Conservation (phyloP, 306 rosid genomes). For the Hippophae gyantsensis region DNA sequence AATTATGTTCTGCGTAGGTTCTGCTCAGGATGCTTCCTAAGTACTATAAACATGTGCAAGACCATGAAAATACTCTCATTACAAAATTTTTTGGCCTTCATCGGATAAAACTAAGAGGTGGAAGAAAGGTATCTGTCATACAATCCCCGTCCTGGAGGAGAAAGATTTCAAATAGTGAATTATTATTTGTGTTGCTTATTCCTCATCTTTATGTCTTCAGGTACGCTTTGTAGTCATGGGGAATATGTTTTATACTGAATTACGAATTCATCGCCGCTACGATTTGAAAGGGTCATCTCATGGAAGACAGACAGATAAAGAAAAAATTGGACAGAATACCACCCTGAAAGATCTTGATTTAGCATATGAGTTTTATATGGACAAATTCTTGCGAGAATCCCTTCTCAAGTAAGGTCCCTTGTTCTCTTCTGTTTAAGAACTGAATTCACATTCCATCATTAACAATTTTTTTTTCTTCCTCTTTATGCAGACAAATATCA, state of each 20-base stretch:
- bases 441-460: conserved; percentile 4
- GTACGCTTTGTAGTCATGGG: conserved; percentile 99
- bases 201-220: conserved; percentile 30
- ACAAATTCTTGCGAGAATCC: conserved; percentile 72
- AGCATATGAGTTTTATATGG: conserved; percentile 78
- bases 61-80: conserved; percentile 82
- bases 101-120: conserved; percentile 61
- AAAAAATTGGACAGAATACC: conserved; percentile 46
- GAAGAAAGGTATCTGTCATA: conserved; percentile 64
- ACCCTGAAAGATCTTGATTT: conserved; percentile 91
- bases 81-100: conserved; percentile 91
- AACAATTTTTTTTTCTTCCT: conserved; percentile 16
- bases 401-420: conserved; percentile 57
- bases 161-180: no score
- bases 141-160: conserved; percentile 13
- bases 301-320: conserved; percentile 63
- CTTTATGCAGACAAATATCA: conserved; percentile 60
- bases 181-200: background rate
- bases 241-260: conserved; percentile 88
- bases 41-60: conserved; percentile 63
- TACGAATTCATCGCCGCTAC: conserved; percentile 79
- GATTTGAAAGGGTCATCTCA: conserved; percentile 88
- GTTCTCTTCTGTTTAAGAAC: background rate
- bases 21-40: conserved; percentile 86
- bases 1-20: conserved; percentile 34